These are phyloP conservation scores for Penicillium decumbens DNA, from an alignment of 2,329 filamentous ascomycete species.

Conservation along the genomic window DNA sequence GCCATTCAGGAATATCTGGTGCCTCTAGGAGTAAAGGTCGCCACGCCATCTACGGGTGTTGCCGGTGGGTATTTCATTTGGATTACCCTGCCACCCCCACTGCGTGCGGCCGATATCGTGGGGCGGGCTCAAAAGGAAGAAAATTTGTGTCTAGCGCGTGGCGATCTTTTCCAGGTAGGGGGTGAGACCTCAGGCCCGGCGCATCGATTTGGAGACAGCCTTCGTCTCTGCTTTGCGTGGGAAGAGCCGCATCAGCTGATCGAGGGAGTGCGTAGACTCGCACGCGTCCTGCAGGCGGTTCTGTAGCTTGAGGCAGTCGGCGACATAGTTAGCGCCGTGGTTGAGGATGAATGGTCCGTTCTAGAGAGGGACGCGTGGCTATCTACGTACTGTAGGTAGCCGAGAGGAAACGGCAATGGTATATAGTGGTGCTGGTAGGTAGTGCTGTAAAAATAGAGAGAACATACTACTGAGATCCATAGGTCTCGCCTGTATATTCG, in stretches of 20 bases:
- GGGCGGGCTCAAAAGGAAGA: conserved; percentile 57
- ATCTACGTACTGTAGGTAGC: neutral
- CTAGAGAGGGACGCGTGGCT: conserved; percentile 17
- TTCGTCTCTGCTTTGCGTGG: conserved; percentile 70
- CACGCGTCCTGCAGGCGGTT: conserved; percentile 22
- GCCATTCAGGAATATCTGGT: conserved; percentile 58
- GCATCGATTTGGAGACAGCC: conserved; percentile 54
- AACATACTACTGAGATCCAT: too few relatives aligned
- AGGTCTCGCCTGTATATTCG: too few relatives aligned
- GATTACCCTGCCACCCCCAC: conserved; percentile 57
- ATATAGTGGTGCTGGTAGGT: neutral
- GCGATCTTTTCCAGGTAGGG: conserved; percentile 64
- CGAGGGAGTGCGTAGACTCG: conserved; percentile 64
- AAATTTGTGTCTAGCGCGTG: conserved; percentile 63
- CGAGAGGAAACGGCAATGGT: neutral
- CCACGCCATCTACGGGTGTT: conserved; percentile 36
- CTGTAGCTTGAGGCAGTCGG: neutral
- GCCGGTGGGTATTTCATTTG: conserved; percentile 86
- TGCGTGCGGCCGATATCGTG: conserved; percentile 55
- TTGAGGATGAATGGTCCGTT: conserved; percentile 1
- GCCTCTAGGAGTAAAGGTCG: conserved; percentile 55
- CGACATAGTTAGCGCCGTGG: neutral
- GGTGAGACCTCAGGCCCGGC: conserved; percentile 48
- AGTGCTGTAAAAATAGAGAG: neutral
- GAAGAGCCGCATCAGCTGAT: conserved; percentile 61